Base-by-base conservation (phyloP, 768 basidiomycete genomes). In the Boletus subparvulus region DNA sequence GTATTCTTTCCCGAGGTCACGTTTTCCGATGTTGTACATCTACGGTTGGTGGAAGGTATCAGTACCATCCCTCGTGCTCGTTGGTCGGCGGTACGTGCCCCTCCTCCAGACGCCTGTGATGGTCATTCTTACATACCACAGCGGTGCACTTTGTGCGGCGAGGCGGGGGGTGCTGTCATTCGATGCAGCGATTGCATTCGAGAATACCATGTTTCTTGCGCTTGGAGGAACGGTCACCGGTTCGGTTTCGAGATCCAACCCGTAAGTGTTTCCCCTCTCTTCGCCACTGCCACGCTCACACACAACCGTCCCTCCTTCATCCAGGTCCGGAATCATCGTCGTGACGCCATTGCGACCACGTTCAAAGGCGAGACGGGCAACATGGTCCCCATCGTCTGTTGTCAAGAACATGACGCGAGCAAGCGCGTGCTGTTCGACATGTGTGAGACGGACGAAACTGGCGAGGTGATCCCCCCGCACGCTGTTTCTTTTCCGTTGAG, bases 201-300 rank as follows among this genome's bases (percentile, higher is more conserved):
- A 50, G 85, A 90, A 61, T 94, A 87, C 69, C 97, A 99, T 69
- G 79, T 87, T 9, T 87, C 92, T 0, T 99, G 97, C 70, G 97
- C 93, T 19, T 98, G 92, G 91, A 82, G 79, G 51, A 77, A 85
- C 40, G 88, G 88, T 0, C 84, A 88, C 75, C 87, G 79, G 61
- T 94, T 98, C 62, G 94, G 92, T 30, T 97, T 99, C 71, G 95
- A 98, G 75, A 83, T 98, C 40, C 88, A 88, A 64, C 81, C 87
- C 36, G 93, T 90, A 61, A 67, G 87, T 74, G 17, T 28, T 9
- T 17, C 1, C 17, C 24, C 10, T 42, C 41, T 37, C 17, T 19
- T 49, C 9, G 12, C 10, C 8, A 30, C 32, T 30, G 16, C 53
- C 28, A 50, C 17, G 21, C 41, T 49, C 13, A 57, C 43, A 21